A percentile compares a stretch with the other conserved stretches of the same genome.
Evolutionary conservation across 257 asterid species (phyloP).

Genomic region (Solanum sparsipilum): DNA sequence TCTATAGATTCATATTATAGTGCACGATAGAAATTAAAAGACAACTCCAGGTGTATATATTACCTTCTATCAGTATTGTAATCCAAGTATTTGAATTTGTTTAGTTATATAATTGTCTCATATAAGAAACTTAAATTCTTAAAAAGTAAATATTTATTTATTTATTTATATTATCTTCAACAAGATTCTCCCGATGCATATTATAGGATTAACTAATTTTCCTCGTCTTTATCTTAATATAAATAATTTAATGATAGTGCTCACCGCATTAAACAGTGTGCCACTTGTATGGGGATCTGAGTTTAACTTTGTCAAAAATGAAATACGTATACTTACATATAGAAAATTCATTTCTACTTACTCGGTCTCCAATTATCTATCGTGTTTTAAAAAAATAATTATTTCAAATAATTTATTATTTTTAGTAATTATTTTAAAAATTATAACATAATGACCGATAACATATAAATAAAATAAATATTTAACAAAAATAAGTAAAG

Average conservation of each 20-base stretch:
- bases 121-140: not conserved
- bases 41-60: not conserved
- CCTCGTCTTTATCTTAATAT: not conserved
- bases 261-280: constrained; percentile 5
- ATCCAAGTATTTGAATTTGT: not conserved
- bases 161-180: not conserved
- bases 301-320: not conserved
- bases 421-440: not conserved
- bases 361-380: not conserved
- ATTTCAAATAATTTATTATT: too few relatives aligned
- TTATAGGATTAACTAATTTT: not conserved
- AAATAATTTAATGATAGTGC: not conserved
- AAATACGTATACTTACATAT: not conserved
- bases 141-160: not conserved
- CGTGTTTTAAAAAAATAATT: not conserved
- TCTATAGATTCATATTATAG: not conserved
- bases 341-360: not conserved
- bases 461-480: not conserved
- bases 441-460: not conserved
- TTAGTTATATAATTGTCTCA: not conserved
- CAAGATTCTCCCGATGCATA: not conserved
- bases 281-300: constrained; percentile 7
- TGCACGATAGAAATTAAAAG: not conserved
- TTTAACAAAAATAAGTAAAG: not conserved
- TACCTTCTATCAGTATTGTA: not conserved